Percentiles rank a stretch among this genome's conserved stretches.
Conservation (phyloP, 2,329 filamentous ascomycete genomes). For the Botrytis fragariae region DNA sequence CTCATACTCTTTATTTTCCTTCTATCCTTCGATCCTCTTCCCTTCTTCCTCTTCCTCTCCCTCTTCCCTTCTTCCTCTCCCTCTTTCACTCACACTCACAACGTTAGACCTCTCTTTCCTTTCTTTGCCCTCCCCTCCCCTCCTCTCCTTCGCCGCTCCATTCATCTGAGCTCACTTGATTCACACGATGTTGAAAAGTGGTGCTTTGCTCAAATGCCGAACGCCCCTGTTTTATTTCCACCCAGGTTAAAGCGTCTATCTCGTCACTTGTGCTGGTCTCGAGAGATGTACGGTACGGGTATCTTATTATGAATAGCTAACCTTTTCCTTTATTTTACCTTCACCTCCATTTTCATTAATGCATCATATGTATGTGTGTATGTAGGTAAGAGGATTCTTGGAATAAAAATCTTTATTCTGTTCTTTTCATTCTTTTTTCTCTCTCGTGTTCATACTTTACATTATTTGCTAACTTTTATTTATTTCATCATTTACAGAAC, state of each 20-base stretch:
- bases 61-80: too few species aligned
- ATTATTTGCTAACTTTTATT: not conserved
- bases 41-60: not conserved
- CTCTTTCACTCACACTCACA: too few species aligned
- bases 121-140: not conserved
- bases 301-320: constrained; percentile 2
- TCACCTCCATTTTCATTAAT: constrained; percentile 7
- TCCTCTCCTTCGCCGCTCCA: not conserved
- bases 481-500: too few species aligned
- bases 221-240: constrained; percentile 10
- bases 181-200: not conserved
- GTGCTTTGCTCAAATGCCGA: not conserved
- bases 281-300: not conserved
- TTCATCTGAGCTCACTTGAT: not conserved
- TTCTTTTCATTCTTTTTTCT: not conserved
- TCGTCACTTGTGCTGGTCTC: not conserved
- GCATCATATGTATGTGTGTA: not conserved
- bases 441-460: not conserved
- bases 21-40: not conserved
- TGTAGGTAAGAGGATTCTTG: not conserved
- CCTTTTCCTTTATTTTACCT: not conserved
- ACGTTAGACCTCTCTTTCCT: not conserved
- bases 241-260: constrained; percentile 17
- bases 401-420: not conserved
- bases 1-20: not conserved